Percentiles rank a stretch among this genome's conserved stretches.
These are phyloP conservation scores for Mycena venus DNA, from an alignment of 768 basidiomycete genomes.

Conservation along the genomic window DNA sequence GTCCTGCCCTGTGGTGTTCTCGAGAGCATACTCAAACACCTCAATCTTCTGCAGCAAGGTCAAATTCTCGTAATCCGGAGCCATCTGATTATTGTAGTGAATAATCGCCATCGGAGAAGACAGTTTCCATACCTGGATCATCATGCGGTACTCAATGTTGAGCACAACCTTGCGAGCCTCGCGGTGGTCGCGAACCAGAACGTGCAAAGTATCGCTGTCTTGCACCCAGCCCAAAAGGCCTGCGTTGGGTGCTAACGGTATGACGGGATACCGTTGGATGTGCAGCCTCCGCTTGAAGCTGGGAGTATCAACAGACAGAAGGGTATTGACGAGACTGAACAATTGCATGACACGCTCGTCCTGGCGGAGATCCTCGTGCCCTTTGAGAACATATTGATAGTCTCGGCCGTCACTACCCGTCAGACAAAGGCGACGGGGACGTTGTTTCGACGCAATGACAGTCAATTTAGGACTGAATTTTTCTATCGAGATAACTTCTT, in stretches of 20 bases:
- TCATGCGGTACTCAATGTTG: constrained; percentile 98
- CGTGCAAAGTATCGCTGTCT: constrained; percentile 95
- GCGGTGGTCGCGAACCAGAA: constrained; percentile 95
- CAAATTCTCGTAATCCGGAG: constrained; percentile 96
- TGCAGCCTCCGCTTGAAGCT: constrained; percentile 97
- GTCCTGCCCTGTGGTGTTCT: constrained; percentile 99
- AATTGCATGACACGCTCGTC: constrained; percentile 99
- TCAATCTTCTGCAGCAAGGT: constrained; percentile 97
- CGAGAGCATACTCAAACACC: constrained; percentile 98
- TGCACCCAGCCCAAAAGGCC: constrained; percentile 96
- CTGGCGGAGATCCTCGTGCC: constrained; percentile 98
- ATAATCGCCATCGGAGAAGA: neutral
- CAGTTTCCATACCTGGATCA: constrained; percentile 82
- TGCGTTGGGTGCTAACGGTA: constrained; percentile 94
- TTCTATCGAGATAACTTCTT: constrained; percentile 82
- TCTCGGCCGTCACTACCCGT: constrained; percentile 94
- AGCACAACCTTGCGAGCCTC: constrained; percentile 96
- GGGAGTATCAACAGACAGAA: constrained; percentile 92
- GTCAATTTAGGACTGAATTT: constrained; percentile 91
- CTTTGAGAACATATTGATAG: constrained; percentile 94
- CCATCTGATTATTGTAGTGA: constrained; percentile 77
- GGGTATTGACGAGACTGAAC: constrained; percentile 95
- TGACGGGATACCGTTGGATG: constrained; percentile 93
- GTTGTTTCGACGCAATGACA: constrained; percentile 97
- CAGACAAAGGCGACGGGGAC: constrained; percentile 89